phyloP scores from a whole-genome alignment of 345 rosid species.

The Eucalyptus curtisii region DNA sequence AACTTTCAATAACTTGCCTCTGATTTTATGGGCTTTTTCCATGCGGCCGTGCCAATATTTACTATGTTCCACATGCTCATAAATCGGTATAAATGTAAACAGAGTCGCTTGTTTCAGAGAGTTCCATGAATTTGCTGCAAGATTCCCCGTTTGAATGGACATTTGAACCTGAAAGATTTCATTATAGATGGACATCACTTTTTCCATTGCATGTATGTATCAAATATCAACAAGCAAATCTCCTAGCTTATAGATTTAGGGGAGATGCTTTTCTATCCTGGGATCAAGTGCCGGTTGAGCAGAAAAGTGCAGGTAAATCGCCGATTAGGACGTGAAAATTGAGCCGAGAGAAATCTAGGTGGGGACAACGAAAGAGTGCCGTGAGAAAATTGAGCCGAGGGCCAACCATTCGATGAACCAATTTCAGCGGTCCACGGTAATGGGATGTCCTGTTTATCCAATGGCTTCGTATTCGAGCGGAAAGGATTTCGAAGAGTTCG shows the following conservation, averaged over 20 bases:
- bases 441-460: background rate
- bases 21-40: background rate
- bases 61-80: background rate
- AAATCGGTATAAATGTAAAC: background rate
- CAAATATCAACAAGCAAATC: no score
- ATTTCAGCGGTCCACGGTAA: background rate
- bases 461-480: background rate
- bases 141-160: no score
- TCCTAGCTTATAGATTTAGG: no score
- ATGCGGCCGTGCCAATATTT: background rate
- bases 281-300: no score
- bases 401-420: background rate
- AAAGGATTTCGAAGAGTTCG: background rate
- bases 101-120: background rate
- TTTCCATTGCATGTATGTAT: no score
- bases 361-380: background rate
- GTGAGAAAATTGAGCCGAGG: background rate
- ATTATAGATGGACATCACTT: no score
- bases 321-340: no score
- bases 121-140: no score
- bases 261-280: no score
- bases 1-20: background rate
- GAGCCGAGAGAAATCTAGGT: background rate
- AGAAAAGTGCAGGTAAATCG: no score
- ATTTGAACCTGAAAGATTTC: no score